A percentile compares a stretch with the other conserved stretches of the same genome.
Evolutionary conservation across 192 early-diverging fungal species (phyloP).

Genomic region (Gonapodya sp.): DNA sequence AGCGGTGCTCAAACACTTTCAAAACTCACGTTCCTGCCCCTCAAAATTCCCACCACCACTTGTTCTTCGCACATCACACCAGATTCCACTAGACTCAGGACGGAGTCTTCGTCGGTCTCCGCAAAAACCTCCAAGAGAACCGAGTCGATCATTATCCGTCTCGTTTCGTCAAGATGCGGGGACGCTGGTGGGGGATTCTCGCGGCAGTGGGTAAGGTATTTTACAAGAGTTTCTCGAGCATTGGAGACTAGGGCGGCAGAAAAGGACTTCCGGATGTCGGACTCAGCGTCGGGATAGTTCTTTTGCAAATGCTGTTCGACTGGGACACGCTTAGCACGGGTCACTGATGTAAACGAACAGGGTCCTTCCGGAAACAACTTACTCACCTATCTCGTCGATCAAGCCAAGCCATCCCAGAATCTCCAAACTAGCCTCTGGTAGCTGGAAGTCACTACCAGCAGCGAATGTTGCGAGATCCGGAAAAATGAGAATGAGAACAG

Average conservation of each 20-base stretch:
- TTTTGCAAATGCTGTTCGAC: constrained; percentile 23
- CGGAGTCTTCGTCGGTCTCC: neutral
- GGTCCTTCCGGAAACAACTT: neutral
- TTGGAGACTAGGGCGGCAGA: constrained; percentile 38
- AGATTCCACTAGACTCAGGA: neutral
- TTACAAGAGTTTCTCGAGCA: constrained; percentile 18
- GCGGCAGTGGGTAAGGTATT: neutral
- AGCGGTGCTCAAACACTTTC: neutral
- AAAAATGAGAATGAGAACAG: constrained; percentile 40
- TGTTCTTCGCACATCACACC: neutral
- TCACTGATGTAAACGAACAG: constrained; percentile 13
- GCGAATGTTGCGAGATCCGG: constrained; percentile 23
- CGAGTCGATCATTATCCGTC: neutral
- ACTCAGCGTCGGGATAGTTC: constrained; percentile 32
- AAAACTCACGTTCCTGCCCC: neutral
- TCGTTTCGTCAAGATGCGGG: neutral
- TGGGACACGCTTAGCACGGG: constrained; percentile 17
- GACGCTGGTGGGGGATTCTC: neutral
- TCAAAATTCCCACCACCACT: neutral
- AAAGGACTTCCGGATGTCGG: constrained; percentile 26
- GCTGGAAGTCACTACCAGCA: constrained; percentile 17
- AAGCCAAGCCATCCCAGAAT: constrained; percentile 24
- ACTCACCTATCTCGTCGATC: constrained; percentile 40
- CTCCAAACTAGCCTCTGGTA: constrained; percentile 31
- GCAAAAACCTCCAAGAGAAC: neutral